Conservation (phyloP, 805 yeast species). For the Starmerella sirachaensis region DNA sequence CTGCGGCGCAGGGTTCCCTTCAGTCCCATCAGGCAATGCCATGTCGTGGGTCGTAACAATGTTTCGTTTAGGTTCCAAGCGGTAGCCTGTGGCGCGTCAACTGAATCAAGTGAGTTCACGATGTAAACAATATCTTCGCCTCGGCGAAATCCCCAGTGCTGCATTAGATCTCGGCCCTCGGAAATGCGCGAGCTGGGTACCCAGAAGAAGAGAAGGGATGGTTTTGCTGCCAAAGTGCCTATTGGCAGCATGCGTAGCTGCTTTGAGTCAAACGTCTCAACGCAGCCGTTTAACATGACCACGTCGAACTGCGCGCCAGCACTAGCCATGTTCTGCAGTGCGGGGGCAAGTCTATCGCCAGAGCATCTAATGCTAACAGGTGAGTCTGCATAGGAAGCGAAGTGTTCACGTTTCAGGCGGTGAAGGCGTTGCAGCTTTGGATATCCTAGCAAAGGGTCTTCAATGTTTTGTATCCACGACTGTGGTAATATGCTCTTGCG, state of each 20-base stretch:
- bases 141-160: constrained; percentile 58
- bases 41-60: constrained; percentile 49
- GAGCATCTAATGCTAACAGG: constrained; percentile 56
- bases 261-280: constrained; percentile 40
- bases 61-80: constrained; percentile 30
- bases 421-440: constrained; percentile 68
- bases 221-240: constrained; percentile 62
- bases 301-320: constrained; percentile 65
- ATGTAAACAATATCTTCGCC: constrained; percentile 82
- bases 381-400: constrained; percentile 39
- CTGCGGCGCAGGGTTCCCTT: constrained; percentile 88
- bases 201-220: constrained; percentile 83
- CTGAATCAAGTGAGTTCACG: constrained; percentile 53
- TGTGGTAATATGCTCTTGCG: constrained; percentile 55
- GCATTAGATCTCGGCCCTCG: constrained; percentile 39
- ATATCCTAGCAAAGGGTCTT: constrained; percentile 65
- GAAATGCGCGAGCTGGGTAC: constrained; percentile 63
- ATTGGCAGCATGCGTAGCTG: constrained; percentile 55
- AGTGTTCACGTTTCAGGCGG: constrained; percentile 50
- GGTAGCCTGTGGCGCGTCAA: constrained; percentile 43
- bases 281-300: constrained; percentile 80
- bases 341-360: constrained; percentile 42
- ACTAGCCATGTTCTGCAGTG: constrained; percentile 50
- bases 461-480: constrained; percentile 49
- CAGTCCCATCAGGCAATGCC: constrained; percentile 98